These are phyloP conservation scores for Alectoria sarmentosa DNA, from an alignment of 495 filamentous ascomycete genomes.

Conservation along the genomic window DNA sequence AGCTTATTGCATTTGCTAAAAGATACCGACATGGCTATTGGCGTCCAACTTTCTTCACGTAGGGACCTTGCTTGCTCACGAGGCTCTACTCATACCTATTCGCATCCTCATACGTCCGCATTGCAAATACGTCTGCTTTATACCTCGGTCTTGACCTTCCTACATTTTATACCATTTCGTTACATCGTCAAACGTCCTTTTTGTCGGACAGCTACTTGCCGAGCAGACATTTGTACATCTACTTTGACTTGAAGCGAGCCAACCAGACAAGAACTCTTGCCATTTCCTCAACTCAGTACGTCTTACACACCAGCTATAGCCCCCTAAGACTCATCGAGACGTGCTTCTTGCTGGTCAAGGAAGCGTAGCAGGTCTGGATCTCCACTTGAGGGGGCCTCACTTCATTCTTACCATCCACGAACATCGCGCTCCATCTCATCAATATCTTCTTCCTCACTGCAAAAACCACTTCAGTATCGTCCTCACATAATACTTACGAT, in stretches of 20 bases:
- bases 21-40: conserved; percentile 12
- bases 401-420: neutral
- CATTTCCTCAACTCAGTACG: neutral
- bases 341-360: conserved; percentile 4
- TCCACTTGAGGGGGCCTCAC: conserved; percentile 3
- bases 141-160: neutral
- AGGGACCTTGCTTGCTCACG: conserved; percentile 14
- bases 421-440: neutral
- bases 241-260: neutral
- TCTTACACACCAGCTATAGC: neutral
- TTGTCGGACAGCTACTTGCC: neutral
- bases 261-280: neutral
- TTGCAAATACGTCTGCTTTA: neutral
- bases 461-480: neutral
- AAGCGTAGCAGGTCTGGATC: neutral
- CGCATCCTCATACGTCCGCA: neutral
- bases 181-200: conserved; percentile 6
- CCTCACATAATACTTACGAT: conserved; percentile 12
- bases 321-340: neutral
- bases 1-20: conserved; percentile 16
- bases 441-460: neutral
- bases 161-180: conserved; percentile 16
- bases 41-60: conserved; percentile 7
- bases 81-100: conserved; percentile 16
- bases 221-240: neutral